phyloP scores from a whole-genome alignment of 1,139 yeast species.

The Magnusiomyces tetraspermus region DNA sequence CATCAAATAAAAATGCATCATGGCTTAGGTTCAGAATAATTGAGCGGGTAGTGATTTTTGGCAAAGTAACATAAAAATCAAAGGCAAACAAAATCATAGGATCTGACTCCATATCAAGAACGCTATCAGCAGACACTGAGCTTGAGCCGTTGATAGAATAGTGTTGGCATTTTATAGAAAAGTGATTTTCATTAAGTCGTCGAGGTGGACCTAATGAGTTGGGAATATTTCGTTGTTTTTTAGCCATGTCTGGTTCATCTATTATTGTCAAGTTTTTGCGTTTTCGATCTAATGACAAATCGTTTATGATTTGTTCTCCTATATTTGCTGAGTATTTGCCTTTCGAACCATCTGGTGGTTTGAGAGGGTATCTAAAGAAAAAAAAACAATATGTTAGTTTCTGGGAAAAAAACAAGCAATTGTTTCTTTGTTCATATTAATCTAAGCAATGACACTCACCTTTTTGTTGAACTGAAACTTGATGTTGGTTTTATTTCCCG shows the following conservation, averaged over 20 bases:
- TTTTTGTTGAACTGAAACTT: background rate
- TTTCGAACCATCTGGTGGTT: too few species aligned
- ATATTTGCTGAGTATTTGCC: background rate
- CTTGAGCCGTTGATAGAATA: background rate
- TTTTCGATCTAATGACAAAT: background rate
- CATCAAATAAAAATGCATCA: background rate
- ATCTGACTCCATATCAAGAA: background rate
- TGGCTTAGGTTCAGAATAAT: background rate
- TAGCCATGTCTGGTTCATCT: background rate
- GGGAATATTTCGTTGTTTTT: background rate
- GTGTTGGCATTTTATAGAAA: background rate
- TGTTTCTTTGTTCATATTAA: background rate
- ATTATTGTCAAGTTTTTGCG: background rate
- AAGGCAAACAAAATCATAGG: background rate
- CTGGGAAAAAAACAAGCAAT: background rate
- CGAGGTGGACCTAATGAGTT: background rate
- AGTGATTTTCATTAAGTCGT: background rate
- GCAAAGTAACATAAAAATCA: background rate
- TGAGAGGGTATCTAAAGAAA: background rate
- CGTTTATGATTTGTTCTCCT: background rate
- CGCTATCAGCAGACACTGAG: background rate
- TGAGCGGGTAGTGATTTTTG: background rate
- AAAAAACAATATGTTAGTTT: background rate
- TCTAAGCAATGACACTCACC: background rate
- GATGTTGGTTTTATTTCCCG: background rate